Evolutionary conservation across 352 stramenopile species (phyloP), one percentile per base, ranked within the genome.

Genomic region (Globisporangium orthogonon): DNA sequence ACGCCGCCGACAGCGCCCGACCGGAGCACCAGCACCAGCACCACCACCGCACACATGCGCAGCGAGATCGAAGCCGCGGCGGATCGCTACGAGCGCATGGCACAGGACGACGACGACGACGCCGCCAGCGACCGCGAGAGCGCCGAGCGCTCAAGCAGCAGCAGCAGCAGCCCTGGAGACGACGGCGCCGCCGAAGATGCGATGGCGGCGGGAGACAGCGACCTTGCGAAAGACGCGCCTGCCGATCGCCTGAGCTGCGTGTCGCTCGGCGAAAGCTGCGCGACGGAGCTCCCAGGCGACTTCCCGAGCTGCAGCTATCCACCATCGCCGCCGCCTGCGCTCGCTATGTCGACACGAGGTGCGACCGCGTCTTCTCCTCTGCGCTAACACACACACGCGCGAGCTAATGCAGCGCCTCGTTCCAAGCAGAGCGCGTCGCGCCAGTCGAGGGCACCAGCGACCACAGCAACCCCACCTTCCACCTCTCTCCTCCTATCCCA

Each of bases 81-180:
- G 37, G 51, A 56, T 48, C 18, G 30, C 18, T 56, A 56, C 51
- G 51, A 56, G 23, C 28, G 10, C 51, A 39, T 56, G 51, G 14
- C 10, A 13, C 37, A 37, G 3, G 54, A 46, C 13, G 45, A 53
- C n/a, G 53, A 44, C 17, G 44, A 29, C 44, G 5, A 18, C 43
- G 17, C 11, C 17, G 10, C 43, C 17, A 48, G 43, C 43, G 43
- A 48, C 4, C 3, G 23, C 23, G 45, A 50, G 7, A 10, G 4
- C 45, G 14, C 9, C 10, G 45, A 39, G 15, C 4, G 17, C 9
- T 4, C 7, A n/a, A 48, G 17, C 17, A 18, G 17, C 15, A 28
- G 17, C 18, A 48, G 31, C n/a, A n/a, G n/a, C n/a, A n/a, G n/a
- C 31, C 43, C 11, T 6, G 37, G 17, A 41, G 37, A 41, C 2